Evolutionary conservation across 1,139 yeast species (phyloP), one percentile per base, ranked within the genome.

Genomic region (Sugiyamaella paludigena): DNA sequence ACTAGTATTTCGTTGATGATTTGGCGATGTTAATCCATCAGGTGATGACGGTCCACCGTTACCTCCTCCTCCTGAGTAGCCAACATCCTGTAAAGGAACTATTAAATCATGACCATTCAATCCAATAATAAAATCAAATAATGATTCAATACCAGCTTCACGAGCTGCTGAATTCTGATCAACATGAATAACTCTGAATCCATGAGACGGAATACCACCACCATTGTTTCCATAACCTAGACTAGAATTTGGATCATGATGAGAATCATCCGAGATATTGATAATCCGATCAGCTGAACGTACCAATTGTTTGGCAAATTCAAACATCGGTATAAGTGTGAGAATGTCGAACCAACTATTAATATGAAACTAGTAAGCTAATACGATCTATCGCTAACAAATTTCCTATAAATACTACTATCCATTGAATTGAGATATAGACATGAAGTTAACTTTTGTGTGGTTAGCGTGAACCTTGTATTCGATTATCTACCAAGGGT

Each of bases 261-360:
- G 37, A 9, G 46, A 36, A 19, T 43, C 46, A 19, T 43, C 41
- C 24, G 46, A 43, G 26, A 36, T 35, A 2, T 43, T 37, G 49
- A 68, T 65, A 42, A 66, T 63, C 19, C 66, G 70, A 60, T 88
- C 96, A 40, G 91, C 75, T 27, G 88, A 77, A 59, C 82, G 85
- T 30, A 88, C 96, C 43, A 89, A 67, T 60, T 82, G 86, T 65
- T 84, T 87, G 8, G 97, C 96, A 68, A 89, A 86, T 30, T 95
- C 86, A 68, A 88, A 85, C 97, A 88, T 88, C 31, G 15, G n/a
- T n/a, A n/a, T n/a, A n/a, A n/a, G n/a, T n/a, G n/a, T n/a, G n/a
- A n/a, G n/a, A n/a, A n/a, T n/a, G n/a, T n/a, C n/a, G n/a, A n/a
- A n/a, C n/a, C n/a, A n/a, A n/a, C n/a, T n/a, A n/a, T n/a, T n/a